Percentiles rank a stretch among this genome's conserved stretches.
phyloP scores from a whole-genome alignment of 1,284 basidiomycete genomes.

The Ustilago curta region DNA sequence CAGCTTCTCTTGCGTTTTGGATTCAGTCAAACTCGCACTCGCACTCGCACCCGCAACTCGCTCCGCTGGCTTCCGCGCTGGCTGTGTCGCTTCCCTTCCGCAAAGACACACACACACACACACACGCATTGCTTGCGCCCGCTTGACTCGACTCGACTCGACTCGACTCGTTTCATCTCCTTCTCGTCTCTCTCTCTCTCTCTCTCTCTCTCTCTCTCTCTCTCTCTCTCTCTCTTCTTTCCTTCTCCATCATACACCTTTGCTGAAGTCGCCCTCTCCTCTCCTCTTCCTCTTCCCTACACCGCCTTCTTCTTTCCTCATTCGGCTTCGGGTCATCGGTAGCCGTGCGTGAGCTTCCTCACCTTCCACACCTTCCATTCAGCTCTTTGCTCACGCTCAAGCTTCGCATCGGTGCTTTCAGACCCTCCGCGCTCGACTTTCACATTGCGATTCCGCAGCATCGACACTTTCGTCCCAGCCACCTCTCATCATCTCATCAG shows the following conservation, averaged over 20 bases:
- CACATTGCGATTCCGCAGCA: neutral
- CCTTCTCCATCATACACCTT: neutral
- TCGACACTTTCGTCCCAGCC: neutral
- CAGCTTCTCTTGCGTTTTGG: no score
- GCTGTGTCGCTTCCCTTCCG: neutral
- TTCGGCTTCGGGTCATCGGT: neutral
- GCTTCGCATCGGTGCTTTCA: conserved; percentile 1
- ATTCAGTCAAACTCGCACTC: neutral
- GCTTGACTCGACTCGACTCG: neutral
- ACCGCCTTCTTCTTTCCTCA: conserved; percentile 5
- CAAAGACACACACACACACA: neutral
- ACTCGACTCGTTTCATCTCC: neutral
- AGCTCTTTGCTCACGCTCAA: conserved; percentile 5
- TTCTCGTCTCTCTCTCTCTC: conserved; percentile 9
- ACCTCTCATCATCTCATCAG: neutral
- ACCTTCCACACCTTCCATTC: neutral
- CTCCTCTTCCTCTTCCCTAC: conserved; percentile 18
- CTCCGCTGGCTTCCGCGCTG: conserved; percentile 15
- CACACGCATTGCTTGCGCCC: neutral
- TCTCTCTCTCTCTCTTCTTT: conserved; percentile 8
- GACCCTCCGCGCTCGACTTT: conserved; percentile 1
- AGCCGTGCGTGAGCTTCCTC: neutral
- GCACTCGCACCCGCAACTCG: neutral
- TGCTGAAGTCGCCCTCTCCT: conserved; percentile 8
- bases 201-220: conserved; percentile 14